These are phyloP conservation scores for Pulveroboletus sp. DNA, from an alignment of 768 basidiomycete species.

Conservation along the genomic window DNA sequence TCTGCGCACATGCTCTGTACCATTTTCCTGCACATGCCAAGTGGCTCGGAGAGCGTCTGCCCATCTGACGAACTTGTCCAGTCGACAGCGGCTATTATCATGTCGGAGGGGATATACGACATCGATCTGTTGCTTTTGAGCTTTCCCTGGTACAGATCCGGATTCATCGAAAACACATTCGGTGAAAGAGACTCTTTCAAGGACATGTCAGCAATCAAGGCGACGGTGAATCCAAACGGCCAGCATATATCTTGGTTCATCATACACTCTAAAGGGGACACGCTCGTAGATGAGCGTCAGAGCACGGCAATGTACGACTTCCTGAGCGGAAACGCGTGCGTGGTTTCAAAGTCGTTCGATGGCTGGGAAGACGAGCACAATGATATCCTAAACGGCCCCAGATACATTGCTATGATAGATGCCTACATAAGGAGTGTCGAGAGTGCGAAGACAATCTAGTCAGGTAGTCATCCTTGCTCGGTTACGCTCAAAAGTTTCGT, in stretches of 20 bases:
- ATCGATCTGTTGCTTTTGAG: slow-evolving; percentile 55
- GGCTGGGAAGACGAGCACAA: slow-evolving; percentile 50
- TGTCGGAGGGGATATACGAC: slow-evolving; percentile 80
- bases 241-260: slow-evolving; percentile 58
- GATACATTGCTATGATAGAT: slow-evolving; percentile 44
- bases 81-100: slow-evolving; percentile 49
- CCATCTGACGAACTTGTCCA: slow-evolving; percentile 41
- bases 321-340: slow-evolving; percentile 34
- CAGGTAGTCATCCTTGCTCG: background rate
- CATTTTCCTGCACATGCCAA: slow-evolving; percentile 54
- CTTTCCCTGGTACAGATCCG: slow-evolving; percentile 63
- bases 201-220: slow-evolving; percentile 41
- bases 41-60: slow-evolving; percentile 25
- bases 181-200: slow-evolving; percentile 47
- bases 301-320: slow-evolving; percentile 54
- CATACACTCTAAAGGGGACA: slow-evolving; percentile 71
- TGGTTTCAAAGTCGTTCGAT: slow-evolving; percentile 33
- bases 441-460: slow-evolving; percentile 1
- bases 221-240: slow-evolving; percentile 33
- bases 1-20: slow-evolving; percentile 75
- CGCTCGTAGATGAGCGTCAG: slow-evolving; percentile 59
- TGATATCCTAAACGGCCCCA: slow-evolving; percentile 40
- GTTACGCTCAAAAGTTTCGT: no score
- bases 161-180: slow-evolving; percentile 69
- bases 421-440: slow-evolving; percentile 33